Conservation (phyloP, 2,329 filamentous ascomycete genomes). For the Penicillium sp. region DNA sequence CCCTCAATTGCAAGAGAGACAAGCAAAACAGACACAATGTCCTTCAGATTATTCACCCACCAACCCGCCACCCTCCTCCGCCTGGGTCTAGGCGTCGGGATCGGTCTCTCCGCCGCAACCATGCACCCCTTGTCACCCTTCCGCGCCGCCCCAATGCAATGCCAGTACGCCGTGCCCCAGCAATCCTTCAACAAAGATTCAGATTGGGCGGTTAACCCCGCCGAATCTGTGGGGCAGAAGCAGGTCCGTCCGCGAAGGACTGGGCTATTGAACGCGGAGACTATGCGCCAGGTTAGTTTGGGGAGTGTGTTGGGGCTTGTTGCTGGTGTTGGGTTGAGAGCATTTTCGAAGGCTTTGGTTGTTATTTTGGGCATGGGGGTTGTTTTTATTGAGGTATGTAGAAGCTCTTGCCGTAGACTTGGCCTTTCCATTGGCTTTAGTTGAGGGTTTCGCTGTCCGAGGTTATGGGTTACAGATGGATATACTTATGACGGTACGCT, state of each 20-base stretch:
- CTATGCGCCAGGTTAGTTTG: constrained; percentile 47
- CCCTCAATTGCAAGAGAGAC: constrained; percentile 2
- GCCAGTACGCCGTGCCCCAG: constrained; percentile 34
- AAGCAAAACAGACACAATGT: constrained; percentile 19
- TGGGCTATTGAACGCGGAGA: constrained; percentile 34
- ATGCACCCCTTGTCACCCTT: constrained; percentile 38
- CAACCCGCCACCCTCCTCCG: constrained; percentile 34
- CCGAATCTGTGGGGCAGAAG: constrained; percentile 27
- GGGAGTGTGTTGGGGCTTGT: constrained; percentile 48
- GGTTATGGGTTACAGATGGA: not conserved
- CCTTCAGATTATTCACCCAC: constrained; percentile 28
- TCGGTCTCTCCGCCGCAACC: constrained; percentile 31
- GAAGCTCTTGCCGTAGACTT: not conserved
- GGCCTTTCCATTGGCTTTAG: not conserved
- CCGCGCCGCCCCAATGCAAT: constrained; percentile 37
- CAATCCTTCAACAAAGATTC: constrained; percentile 12
- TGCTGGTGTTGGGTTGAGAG: constrained; percentile 44
- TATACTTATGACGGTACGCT: constrained; percentile 3
- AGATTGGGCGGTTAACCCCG: constrained; percentile 28
- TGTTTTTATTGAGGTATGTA: constrained; percentile 45
- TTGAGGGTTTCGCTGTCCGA: not conserved
- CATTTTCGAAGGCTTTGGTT: constrained; percentile 47
- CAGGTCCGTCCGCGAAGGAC: constrained; percentile 22
- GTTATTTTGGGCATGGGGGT: constrained; percentile 47
- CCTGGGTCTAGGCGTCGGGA: constrained; percentile 36